Evolutionary conservation across 371 early-diverging fungal genomes (phyloP), one percentile per base, ranked within the genome.

Genomic region (Smittium culicis): DNA sequence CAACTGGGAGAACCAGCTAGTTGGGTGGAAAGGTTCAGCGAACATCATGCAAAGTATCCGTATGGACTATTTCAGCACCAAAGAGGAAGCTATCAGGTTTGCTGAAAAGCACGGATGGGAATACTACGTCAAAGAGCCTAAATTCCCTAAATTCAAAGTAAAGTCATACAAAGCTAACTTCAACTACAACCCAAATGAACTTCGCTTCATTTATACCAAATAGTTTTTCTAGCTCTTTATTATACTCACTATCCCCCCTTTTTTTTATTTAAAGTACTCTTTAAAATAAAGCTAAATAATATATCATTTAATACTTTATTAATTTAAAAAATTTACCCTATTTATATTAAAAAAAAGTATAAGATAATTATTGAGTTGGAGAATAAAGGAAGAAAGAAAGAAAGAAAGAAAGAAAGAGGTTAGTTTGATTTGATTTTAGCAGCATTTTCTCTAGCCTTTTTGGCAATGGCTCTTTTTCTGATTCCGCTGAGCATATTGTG

Each of bases 71-170:
- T 97, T 97, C 79, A 54, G 69, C 27, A 75, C 84, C 55, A 91
- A 90, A 78, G 92, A 95, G 71, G 90, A 88, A 45, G 98, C 98
- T 25, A 85, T 95, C 67, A 74, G 76, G 35, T 97, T 95, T 78
- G 94, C 94, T 29, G 92, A 93, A 74, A 89, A 88, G 72, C 93
- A 96, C 79, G 97, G 95, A 72, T 95, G 92, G 87, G 84, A 86
- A 64, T 92, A 90, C 76, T 85, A 82, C 78, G 87, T 95, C 28
- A 89, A 92, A 74, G 90, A 91, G 69, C 93, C 93, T 35, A 85
- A 90, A 77, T 76, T 79, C 70, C 74, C 78, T 65, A 76, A 77
- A 61, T 87, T 89, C 74, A 83, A 83, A 71, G 82, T 83, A 70
- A 93, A 92, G 81, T 69, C 80, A 20, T 96, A 96, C 74, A 88